phyloP scores from a whole-genome alignment of 148 eudicot species.

The Tetragonia tetragonoides region DNA sequence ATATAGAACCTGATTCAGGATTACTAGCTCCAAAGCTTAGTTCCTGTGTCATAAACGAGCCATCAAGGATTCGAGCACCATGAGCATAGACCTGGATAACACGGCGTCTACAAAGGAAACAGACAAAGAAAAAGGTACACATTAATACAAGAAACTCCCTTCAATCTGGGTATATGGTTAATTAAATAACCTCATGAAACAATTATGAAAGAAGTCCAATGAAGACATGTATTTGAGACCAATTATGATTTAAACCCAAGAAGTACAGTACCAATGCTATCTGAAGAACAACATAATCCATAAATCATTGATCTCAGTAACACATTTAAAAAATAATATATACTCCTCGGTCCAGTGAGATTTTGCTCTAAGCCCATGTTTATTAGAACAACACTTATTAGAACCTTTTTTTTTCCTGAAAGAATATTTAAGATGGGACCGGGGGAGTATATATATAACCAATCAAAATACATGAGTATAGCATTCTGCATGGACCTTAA shows the following conservation, averaged over 20 bases:
- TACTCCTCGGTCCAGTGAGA: too few species aligned
- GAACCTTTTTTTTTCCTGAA: too few species aligned
- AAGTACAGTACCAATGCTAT: neutral
- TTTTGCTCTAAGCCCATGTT: too few species aligned
- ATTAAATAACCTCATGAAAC: neutral
- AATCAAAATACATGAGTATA: too few species aligned
- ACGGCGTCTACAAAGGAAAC: constrained; percentile 58
- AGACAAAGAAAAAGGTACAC: constrained; percentile 11
- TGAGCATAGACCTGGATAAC: constrained; percentile 87
- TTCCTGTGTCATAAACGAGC: constrained; percentile 91
- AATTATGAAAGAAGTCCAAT: neutral
- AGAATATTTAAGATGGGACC: too few species aligned
- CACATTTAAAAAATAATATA: neutral
- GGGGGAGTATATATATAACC: too few species aligned
- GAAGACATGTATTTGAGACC: neutral
- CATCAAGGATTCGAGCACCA: constrained; percentile 97
- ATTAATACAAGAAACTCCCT: neutral
- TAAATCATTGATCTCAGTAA: neutral
- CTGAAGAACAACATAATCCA: neutral
- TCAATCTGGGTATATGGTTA: neutral
- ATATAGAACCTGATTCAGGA: constrained; percentile 56
- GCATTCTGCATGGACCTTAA: too few species aligned
- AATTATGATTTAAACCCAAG: neutral
- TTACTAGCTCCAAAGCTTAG: constrained; percentile 55
- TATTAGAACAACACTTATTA: too few species aligned